phyloP scores from a whole-genome alignment of 306 rosid species.

The Lithocarpus polystachyus region DNA sequence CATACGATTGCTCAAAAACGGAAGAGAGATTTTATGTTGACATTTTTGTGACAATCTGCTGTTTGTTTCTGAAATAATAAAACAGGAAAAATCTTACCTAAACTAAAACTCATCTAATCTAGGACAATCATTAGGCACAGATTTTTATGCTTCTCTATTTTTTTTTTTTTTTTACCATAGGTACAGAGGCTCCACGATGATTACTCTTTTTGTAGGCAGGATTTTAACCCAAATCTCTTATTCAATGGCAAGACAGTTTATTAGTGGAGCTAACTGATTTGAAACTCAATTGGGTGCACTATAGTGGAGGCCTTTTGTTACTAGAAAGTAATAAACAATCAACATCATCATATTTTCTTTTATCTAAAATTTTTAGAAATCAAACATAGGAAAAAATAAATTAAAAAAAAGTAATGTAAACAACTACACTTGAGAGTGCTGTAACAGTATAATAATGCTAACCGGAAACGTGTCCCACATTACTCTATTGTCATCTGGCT shows the following conservation, averaged over 20 bases:
- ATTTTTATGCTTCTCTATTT: not conserved
- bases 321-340: not conserved
- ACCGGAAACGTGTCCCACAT: conserved; percentile 68
- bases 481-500: conserved; percentile 28
- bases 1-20: not conserved
- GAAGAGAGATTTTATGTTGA: not conserved
- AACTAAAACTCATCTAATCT: too few relatives aligned
- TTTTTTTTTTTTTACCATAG: too few relatives aligned
- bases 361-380: conserved; percentile 1
- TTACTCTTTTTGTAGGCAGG: too few relatives aligned
- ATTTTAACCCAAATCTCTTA: too few relatives aligned
- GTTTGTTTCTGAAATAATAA: not conserved
- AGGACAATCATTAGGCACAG: not conserved
- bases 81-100: not conserved
- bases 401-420: not conserved
- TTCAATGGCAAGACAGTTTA: too few relatives aligned
- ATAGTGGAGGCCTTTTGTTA: not conserved
- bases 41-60: not conserved
- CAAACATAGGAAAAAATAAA: conserved; percentile 1
- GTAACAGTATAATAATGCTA: conserved; percentile 11
- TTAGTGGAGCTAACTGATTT: too few relatives aligned
- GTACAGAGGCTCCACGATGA: too few relatives aligned
- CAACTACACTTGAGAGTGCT: not conserved
- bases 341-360: not conserved
- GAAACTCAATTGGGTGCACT: not conserved